Conservation (phyloP, 176 grass and related monocot genomes). For the Zea luxurians region DNA sequence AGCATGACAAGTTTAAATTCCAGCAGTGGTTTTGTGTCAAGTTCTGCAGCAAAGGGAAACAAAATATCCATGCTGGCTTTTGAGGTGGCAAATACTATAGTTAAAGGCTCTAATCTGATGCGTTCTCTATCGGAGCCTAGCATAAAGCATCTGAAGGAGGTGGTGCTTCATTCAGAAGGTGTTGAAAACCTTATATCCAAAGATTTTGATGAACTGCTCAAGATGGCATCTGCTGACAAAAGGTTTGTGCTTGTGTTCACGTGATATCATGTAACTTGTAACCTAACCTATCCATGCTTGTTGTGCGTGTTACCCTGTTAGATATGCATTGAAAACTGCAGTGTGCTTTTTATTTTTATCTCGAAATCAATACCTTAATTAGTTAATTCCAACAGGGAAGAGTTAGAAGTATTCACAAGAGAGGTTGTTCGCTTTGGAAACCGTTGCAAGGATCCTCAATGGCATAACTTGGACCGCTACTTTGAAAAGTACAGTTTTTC, state of each 20-base stretch:
- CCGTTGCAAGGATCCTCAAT: conserved; percentile 97
- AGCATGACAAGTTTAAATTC: conserved; percentile 83
- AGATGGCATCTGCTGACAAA: conserved; percentile 81
- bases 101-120: conserved; percentile 90
- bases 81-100: conserved; percentile 95
- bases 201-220: conserved; percentile 80
- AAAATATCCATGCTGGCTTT: conserved; percentile 94
- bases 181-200: conserved; percentile 84
- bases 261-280: conserved; percentile 29
- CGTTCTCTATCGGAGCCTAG: conserved; percentile 78
- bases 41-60: conserved; percentile 61
- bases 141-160: conserved; percentile 85
- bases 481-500: conserved; percentile 77
- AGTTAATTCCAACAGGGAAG: conserved; percentile 69
- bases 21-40: conserved; percentile 66
- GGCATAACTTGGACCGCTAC: conserved; percentile 96
- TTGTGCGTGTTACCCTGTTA: neutral
- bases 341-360: neutral
- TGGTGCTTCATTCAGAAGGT: conserved; percentile 76
- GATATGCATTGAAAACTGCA: conserved; percentile 23
- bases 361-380: conserved; percentile 22
- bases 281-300: conserved; percentile 21
- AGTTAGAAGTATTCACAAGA: conserved; percentile 80
- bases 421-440: conserved; percentile 97
- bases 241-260: conserved; percentile 53